These are phyloP conservation scores for Pichia membranifaciens DNA, from an alignment of 805 yeast genomes.

Conservation along the genomic window DNA sequence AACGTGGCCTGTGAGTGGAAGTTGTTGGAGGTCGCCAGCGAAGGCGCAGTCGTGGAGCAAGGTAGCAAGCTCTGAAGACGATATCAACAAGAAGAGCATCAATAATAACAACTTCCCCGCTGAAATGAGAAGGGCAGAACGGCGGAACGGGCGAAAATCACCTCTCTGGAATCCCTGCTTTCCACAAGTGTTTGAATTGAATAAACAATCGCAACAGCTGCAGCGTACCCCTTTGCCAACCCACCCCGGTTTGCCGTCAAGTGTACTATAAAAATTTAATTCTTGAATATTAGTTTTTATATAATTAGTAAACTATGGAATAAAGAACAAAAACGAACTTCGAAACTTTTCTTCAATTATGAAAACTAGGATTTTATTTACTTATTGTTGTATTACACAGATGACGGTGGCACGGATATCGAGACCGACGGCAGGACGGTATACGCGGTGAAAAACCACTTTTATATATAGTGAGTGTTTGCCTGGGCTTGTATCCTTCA, in stretches of 20 bases:
- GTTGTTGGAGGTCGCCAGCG: conserved; percentile 77
- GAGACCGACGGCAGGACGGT: no score
- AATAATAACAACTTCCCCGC: background rate
- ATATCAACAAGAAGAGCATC: background rate
- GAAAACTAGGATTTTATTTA: no score
- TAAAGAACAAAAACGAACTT: no score
- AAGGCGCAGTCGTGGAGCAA: conserved; percentile 66
- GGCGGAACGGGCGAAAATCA: no score
- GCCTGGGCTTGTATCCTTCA: no score
- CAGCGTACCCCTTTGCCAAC: background rate
- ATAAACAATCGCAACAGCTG: background rate
- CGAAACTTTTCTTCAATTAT: no score
- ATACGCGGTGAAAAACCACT: no score
- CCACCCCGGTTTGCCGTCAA: background rate
- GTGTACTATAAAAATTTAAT: conserved; percentile 9
- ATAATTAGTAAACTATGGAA: no score
- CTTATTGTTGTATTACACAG: no score
- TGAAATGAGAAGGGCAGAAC: background rate
- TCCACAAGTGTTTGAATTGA: conserved; percentile 2
- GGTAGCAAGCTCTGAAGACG: conserved; percentile 20
- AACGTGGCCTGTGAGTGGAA: conserved; percentile 74
- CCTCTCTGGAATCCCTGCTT: no score
- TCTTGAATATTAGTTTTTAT: conserved; percentile 13
- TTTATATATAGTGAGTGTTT: no score
- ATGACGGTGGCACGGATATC: no score